These are phyloP conservation scores for Leucoagaricus sp. DNA, from an alignment of 1,284 basidiomycete species.

Conservation along the genomic window DNA sequence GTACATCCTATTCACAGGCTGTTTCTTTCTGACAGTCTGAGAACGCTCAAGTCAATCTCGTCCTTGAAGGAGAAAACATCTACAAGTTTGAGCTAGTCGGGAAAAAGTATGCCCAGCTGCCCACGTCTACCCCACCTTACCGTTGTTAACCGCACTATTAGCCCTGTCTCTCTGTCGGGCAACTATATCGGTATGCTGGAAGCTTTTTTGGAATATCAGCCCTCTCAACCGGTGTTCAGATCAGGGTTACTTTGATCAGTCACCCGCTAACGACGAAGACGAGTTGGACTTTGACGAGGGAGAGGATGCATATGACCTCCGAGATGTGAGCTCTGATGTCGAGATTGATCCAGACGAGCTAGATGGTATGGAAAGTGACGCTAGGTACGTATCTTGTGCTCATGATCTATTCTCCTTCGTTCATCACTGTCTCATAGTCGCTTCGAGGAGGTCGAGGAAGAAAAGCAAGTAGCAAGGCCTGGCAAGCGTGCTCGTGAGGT, in stretches of 20 bases:
- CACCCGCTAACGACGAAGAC: constrained; percentile 44
- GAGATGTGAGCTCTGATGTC: constrained; percentile 77
- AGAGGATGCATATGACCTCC: constrained; percentile 62
- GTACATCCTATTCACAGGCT: not conserved
- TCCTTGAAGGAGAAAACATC: constrained; percentile 73
- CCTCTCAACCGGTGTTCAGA: constrained; percentile 32
- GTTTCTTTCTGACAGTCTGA: constrained; percentile 59
- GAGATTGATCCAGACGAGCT: constrained; percentile 63
- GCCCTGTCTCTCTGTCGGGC: constrained; percentile 84
- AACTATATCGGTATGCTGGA: constrained; percentile 77
- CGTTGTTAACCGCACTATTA: constrained; percentile 29
- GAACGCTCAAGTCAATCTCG: constrained; percentile 76
- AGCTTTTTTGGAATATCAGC: not conserved
- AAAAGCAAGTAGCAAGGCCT: constrained; percentile 30
- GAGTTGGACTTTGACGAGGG: constrained; percentile 47
- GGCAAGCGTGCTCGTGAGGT: constrained; percentile 67
- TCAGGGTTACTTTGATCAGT: constrained; percentile 46
- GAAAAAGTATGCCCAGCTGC: constrained; percentile 62
- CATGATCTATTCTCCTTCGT: not conserved
- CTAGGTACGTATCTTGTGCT: constrained; percentile 44
- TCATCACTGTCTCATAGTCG: constrained; percentile 43
- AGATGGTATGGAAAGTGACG: constrained; percentile 53
- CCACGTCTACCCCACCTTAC: constrained; percentile 15
- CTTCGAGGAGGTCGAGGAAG: constrained; percentile 64
- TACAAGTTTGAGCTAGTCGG: constrained; percentile 77